Evolutionary conservation across 139 green algal species (phyloP).

Genomic region (Picochlorum costavermella): DNA sequence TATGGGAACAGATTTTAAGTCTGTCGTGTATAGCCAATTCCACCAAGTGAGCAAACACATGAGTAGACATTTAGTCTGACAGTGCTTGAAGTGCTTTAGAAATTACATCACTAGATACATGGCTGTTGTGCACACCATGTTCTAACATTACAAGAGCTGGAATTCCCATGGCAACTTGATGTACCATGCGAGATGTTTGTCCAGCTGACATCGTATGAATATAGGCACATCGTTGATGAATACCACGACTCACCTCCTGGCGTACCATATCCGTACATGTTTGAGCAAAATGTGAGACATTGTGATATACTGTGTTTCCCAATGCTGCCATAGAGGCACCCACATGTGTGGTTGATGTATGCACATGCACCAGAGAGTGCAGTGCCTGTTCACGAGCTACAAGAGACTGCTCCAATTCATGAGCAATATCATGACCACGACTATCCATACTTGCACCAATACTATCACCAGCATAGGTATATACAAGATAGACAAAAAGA

Average conservation of each 20-base stretch:
- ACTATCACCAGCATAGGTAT: conserved; percentile 31
- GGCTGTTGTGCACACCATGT: neutral
- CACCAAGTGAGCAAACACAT: conserved; percentile 29
- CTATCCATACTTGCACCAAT: conserved; percentile 35
- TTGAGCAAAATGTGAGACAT: neutral
- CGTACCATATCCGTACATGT: neutral
- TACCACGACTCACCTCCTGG: conserved; percentile 21
- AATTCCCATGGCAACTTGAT: neutral
- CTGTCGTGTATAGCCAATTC: conserved; percentile 39
- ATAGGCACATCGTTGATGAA: conserved; percentile 14
- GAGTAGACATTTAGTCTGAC: neutral
- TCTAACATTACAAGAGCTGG: neutral
- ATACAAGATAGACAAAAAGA: conserved; percentile 30
- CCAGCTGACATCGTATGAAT: neutral
- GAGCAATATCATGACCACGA: conserved; percentile 24
- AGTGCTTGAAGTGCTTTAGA: neutral
- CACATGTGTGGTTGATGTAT: neutral
- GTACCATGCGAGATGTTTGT: neutral
- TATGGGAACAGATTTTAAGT: conserved; percentile 39
- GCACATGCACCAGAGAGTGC: neutral
- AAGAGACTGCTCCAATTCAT: conserved; percentile 44
- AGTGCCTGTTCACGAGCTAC: conserved; percentile 20
- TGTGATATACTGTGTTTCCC: neutral
- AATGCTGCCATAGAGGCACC: neutral
- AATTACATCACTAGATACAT: neutral